These are phyloP conservation scores for Termitomyces sp. DNA, from an alignment of 768 basidiomycete species.

Conservation along the genomic window DNA sequence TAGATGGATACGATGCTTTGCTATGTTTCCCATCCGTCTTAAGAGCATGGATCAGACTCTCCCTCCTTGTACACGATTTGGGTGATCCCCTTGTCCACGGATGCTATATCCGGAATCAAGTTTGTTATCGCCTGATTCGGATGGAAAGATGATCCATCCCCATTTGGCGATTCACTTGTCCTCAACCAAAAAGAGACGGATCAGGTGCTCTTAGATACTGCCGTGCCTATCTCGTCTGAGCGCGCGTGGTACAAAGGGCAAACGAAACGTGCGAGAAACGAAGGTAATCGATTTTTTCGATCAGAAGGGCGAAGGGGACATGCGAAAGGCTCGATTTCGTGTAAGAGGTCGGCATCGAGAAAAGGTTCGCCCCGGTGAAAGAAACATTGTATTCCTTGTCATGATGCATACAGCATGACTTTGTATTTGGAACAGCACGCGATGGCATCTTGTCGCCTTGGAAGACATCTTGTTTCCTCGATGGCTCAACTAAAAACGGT, in stretches of 20 bases:
- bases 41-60: conserved; percentile 30
- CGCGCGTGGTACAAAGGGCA: background rate
- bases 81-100: conserved; percentile 37
- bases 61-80: conserved; percentile 33
- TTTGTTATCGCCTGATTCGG: conserved; percentile 17
- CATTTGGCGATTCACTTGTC: conserved; percentile 30
- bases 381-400: background rate
- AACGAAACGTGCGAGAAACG: conserved; percentile 1
- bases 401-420: background rate
- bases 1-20: conserved; percentile 20
- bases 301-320: conserved; percentile 9
- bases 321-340: background rate
- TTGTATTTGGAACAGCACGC: background rate
- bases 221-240: background rate
- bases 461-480: background rate
- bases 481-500: background rate
- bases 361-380: background rate
- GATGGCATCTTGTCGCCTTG: background rate
- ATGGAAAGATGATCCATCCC: conserved; percentile 15
- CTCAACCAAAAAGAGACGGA: conserved; percentile 11
- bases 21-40: conserved; percentile 20
- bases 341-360: conserved; percentile 3
- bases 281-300: background rate
- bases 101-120: conserved; percentile 18
- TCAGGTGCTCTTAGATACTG: conserved; percentile 17